phyloP scores from a whole-genome alignment of 2,329 filamentous ascomycete species.

The Sphaceloma murrayae region DNA sequence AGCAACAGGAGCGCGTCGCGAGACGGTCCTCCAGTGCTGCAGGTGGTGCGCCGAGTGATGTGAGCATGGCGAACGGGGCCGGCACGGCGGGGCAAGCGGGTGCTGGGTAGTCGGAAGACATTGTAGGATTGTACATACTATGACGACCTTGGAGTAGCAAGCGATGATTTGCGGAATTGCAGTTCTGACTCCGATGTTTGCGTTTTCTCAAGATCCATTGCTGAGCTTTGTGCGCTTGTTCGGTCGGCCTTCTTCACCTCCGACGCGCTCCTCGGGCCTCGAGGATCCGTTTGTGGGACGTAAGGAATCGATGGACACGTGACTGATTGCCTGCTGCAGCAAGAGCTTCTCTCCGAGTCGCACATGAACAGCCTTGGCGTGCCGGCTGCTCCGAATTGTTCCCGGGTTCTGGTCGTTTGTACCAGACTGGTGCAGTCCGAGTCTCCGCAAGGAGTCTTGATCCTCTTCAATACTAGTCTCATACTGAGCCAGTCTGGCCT shows the following conservation, averaged over 20 bases:
- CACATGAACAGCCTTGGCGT: constrained; percentile 54
- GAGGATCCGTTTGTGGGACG: constrained; percentile 19
- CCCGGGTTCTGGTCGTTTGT: too few relatives aligned
- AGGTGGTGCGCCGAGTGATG: constrained; percentile 10
- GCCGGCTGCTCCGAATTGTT: too few relatives aligned
- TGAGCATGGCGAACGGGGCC: constrained; percentile 18
- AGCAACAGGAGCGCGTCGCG: constrained; percentile 9
- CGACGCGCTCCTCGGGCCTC: constrained; percentile 24
- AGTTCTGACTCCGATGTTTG: constrained; percentile 20
- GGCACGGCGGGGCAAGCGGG: constrained; percentile 17
- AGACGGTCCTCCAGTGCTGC: constrained; percentile 18
- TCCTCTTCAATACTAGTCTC: constrained; percentile 22
- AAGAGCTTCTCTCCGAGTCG: constrained; percentile 64
- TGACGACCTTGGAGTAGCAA: constrained; percentile 6
- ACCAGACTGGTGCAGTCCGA: too few relatives aligned
- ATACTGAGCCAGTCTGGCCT: constrained; percentile 17
- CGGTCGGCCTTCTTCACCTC: constrained; percentile 12
- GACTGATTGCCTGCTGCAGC: constrained; percentile 42
- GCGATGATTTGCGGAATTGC: constrained; percentile 16
- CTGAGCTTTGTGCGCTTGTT: constrained; percentile 29
- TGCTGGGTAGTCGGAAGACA: background rate
- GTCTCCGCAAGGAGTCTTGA: background rate
- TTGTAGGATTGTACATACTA: constrained; percentile 8
- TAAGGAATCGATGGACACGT: constrained; percentile 18
- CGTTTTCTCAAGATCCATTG: constrained; percentile 17